A percentile compares a stretch with the other conserved stretches of the same genome.
phyloP scores from a whole-genome alignment of 1,284 basidiomycete species.

The Ceratobasidium sp. region DNA sequence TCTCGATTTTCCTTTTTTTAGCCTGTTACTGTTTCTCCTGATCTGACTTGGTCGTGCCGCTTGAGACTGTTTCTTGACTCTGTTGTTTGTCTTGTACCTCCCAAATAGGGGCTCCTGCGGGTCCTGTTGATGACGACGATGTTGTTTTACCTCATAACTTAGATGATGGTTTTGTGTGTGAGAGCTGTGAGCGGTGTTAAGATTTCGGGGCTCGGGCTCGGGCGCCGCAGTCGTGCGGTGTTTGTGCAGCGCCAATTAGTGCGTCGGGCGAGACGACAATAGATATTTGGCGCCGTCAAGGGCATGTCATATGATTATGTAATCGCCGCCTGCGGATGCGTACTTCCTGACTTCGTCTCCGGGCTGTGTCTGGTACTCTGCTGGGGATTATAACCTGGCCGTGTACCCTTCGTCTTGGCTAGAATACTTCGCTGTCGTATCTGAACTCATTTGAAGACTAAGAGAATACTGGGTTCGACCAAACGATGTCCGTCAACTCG shows the following conservation, averaged over 20 bases:
- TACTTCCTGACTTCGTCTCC: slow-evolving; percentile 28
- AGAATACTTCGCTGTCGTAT: not conserved
- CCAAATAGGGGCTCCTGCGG: slow-evolving; percentile 36
- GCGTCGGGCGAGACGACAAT: not conserved
- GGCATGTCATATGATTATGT: slow-evolving; percentile 31
- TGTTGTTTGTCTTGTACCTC: slow-evolving; percentile 37
- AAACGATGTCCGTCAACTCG: slow-evolving; percentile 43
- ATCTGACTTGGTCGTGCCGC: slow-evolving; percentile 37
- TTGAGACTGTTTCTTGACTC: slow-evolving; percentile 36
- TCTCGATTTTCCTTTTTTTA: slow-evolving; percentile 11
- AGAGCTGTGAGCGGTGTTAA: slow-evolving; percentile 11
- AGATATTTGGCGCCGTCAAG: slow-evolving; percentile 31
- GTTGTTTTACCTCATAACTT: slow-evolving; percentile 43
- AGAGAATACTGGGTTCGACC: not conserved
- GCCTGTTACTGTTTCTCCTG: slow-evolving; percentile 27
- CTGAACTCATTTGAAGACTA: not conserved
- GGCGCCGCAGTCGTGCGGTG: not conserved
- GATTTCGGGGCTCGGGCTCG: not conserved
- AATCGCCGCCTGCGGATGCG: not conserved
- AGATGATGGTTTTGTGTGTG: slow-evolving; percentile 41
- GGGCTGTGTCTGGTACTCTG: slow-evolving; percentile 26
- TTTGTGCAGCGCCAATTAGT: not conserved
- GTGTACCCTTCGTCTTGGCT: not conserved
- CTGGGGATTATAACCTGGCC: slow-evolving; percentile 3
- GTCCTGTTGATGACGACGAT: slow-evolving; percentile 32